Evolutionary conservation across 1,284 basidiomycete genomes (phyloP).

Genomic region (Ganoderma lingzhi): DNA sequence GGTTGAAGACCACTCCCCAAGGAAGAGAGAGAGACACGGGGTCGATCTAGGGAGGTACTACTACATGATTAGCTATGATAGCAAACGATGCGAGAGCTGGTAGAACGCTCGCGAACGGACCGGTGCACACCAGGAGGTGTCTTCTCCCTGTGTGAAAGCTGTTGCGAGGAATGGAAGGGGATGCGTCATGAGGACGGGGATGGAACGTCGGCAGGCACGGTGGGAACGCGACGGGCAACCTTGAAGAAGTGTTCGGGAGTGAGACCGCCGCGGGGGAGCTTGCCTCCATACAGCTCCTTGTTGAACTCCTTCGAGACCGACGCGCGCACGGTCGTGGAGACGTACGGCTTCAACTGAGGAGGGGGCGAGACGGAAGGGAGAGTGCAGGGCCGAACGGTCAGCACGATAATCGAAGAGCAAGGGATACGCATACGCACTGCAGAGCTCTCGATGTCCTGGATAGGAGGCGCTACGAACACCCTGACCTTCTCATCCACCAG

Average conservation of each 20-base stretch:
- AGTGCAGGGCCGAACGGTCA: conserved; percentile 6
- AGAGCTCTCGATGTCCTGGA: conserved; percentile 69
- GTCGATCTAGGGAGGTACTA: conserved; percentile 1
- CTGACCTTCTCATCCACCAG: conserved; percentile 85
- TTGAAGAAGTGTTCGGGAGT: conserved; percentile 40
- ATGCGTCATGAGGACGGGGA: neutral
- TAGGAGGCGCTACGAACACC: conserved; percentile 82
- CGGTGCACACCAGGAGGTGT: neutral
- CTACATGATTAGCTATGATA: conserved; percentile 4
- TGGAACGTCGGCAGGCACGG: neutral
- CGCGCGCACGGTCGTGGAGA: conserved; percentile 39
- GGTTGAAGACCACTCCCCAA: neutral
- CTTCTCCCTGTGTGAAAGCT: neutral
- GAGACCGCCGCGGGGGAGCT: conserved; percentile 46
- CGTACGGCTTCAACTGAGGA: conserved; percentile 47
- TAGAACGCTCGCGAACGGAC: neutral
- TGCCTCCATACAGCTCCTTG: conserved; percentile 42
- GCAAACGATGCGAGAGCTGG: too few relatives aligned
- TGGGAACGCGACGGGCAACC: conserved; percentile 27
- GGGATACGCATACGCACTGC: conserved; percentile 54
- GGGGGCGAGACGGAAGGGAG: neutral
- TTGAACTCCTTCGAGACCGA: conserved; percentile 40
- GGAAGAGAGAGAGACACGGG: neutral
- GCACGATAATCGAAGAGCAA: neutral
- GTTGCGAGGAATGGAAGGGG: neutral